Evolutionary conservation across 345 rosid species (phyloP).

Genomic region (Raphanus sativus): DNA sequence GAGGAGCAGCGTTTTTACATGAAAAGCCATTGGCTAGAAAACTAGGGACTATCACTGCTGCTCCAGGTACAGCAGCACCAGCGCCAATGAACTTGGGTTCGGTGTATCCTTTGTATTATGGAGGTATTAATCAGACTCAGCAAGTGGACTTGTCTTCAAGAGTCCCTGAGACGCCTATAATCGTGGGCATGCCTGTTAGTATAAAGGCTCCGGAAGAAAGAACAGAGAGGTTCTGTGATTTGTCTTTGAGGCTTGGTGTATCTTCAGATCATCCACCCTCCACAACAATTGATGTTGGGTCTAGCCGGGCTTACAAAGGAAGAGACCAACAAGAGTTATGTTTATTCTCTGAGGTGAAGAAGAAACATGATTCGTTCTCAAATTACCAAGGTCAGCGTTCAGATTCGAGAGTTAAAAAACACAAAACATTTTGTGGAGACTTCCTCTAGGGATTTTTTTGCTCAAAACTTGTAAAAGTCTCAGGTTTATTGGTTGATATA

Average conservation of each 20-base stretch:
- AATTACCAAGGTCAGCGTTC: conserved; percentile 29
- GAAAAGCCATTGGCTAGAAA: conserved; percentile 42
- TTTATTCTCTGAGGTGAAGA: conserved; percentile 56
- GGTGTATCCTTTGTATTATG: conserved; percentile 72
- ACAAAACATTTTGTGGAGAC: conserved; percentile 48
- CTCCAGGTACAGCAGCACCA: background rate
- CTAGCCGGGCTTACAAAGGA: conserved; percentile 39
- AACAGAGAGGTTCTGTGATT: conserved; percentile 57
- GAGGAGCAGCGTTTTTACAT: conserved; percentile 19
- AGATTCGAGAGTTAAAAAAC: conserved; percentile 51
- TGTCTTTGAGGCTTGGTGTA: conserved; percentile 76
- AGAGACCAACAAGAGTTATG: conserved; percentile 51
- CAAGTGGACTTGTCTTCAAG: conserved; percentile 40
- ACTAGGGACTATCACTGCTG: conserved; percentile 35
- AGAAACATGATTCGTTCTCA: conserved; percentile 41
- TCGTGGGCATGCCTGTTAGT: conserved; percentile 74
- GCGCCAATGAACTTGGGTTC: conserved; percentile 45
- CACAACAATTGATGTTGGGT: conserved; percentile 41
- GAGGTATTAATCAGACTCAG: conserved; percentile 36
- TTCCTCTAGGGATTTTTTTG: conserved; percentile 19
- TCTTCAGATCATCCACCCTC: conserved; percentile 51
- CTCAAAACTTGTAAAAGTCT: conserved; percentile 22
- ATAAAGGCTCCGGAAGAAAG: conserved; percentile 45
- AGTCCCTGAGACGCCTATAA: conserved; percentile 45
- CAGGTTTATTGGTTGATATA: conserved; percentile 26